Conservation (phyloP, 2,329 filamentous ascomycete genomes). For the Emericellopsis atlantica region DNA sequence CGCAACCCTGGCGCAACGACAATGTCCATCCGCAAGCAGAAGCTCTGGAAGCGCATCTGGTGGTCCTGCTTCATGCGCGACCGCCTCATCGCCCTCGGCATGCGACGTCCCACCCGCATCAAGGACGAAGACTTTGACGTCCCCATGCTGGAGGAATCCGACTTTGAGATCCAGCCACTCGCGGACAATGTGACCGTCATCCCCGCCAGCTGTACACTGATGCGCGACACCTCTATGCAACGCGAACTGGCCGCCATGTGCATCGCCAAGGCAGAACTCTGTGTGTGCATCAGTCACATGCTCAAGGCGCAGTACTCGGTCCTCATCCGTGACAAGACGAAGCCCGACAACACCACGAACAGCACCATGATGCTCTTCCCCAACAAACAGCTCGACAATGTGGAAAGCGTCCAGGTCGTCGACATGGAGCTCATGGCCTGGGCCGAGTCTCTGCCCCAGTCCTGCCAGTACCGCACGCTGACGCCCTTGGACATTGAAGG, state of each 20-base stretch:
- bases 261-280: conserved; percentile 82
- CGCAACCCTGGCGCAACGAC: conserved; percentile 67
- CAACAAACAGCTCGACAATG: conserved; percentile 75
- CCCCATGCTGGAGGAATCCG: conserved; percentile 71
- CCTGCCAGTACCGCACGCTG: conserved; percentile 54
- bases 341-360: conserved; percentile 62
- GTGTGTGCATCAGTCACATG: conserved; percentile 79
- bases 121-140: conserved; percentile 92
- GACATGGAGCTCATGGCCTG: conserved; percentile 70
- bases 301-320: conserved; percentile 88
- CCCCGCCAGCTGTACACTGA: conserved; percentile 54
- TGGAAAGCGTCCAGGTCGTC: conserved; percentile 65
- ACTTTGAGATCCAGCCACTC: conserved; percentile 68
- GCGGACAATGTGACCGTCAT: conserved; percentile 57
- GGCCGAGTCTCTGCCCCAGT: conserved; percentile 57
- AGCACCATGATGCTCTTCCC: conserved; percentile 83
- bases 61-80: conserved; percentile 97
- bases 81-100: conserved; percentile 80
- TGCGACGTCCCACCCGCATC: conserved; percentile 84
- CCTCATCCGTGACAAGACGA: conserved; percentile 69
- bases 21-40: conserved; percentile 62
- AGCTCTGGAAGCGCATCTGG: conserved; percentile 91
- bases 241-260: conserved; percentile 75
- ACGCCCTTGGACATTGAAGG: conserved; percentile 42
- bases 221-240: conserved; percentile 62